A percentile compares a stretch with the other conserved stretches of the same genome.
Conservation (phyloP, 2,329 filamentous ascomycete species). For the Penicillium sp. region DNA sequence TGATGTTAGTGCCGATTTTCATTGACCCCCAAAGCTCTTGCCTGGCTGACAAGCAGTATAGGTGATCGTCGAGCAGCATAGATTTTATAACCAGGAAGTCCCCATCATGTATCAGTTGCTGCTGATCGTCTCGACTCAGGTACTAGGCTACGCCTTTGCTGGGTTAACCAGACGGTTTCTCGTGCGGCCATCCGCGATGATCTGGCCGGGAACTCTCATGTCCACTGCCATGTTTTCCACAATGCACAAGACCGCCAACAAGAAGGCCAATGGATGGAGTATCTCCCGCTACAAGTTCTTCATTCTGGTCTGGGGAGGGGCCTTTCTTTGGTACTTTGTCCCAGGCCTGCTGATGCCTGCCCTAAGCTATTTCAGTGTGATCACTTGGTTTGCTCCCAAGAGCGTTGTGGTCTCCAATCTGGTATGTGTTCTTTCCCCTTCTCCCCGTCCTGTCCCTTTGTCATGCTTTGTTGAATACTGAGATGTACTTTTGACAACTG, state of each 20-base stretch:
- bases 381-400: conserved; percentile 85
- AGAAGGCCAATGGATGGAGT: conserved; percentile 75
- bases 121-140: conserved; percentile 81
- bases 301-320: conserved; percentile 66
- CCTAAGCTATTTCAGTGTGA: conserved; percentile 82
- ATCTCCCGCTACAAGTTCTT: conserved; percentile 85
- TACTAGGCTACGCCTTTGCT: conserved; percentile 82
- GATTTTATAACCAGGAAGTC: conserved; percentile 82
- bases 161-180: conserved; percentile 78
- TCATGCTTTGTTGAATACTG: neutral
- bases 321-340: conserved; percentile 81
- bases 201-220: conserved; percentile 86
- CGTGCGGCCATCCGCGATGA: conserved; percentile 83
- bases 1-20: conserved; percentile 54
- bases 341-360: conserved; percentile 80
- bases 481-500: neutral
- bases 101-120: conserved; percentile 76
- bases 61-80: conserved; percentile 84
- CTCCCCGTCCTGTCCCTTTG: neutral
- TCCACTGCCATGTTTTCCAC: conserved; percentile 88
- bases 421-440: conserved; percentile 31
- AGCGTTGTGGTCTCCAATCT: conserved; percentile 84
- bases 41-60: conserved; percentile 21
- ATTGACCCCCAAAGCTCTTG: neutral
- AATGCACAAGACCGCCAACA: conserved; percentile 80